Conservation (phyloP, 78 protist species). For the Dictyostelium citrinum region DNA sequence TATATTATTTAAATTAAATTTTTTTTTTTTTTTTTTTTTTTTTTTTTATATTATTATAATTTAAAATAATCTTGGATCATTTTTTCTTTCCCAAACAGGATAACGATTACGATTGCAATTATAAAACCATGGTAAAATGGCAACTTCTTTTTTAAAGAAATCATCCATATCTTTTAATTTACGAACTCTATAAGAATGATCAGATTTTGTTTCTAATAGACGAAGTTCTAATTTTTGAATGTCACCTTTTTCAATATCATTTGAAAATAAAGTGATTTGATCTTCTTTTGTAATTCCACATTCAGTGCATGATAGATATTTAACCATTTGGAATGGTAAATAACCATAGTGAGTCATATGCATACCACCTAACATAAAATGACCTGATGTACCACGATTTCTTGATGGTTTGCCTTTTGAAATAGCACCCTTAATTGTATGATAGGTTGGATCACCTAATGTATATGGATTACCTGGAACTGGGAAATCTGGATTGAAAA, state of each 20-base stretch:
- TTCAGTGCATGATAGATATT: neutral
- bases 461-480: neutral
- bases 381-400: neutral
- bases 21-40: too few relatives aligned
- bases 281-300: neutral
- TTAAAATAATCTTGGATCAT: neutral
- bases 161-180: neutral
- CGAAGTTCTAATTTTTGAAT: neutral
- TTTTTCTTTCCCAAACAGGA: constrained; percentile 3
- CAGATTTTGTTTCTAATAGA: neutral
- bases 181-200: neutral
- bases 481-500: neutral
- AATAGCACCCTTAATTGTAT: neutral
- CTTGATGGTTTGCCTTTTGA: neutral
- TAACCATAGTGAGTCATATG: constrained; percentile 20
- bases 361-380: neutral
- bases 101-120: neutral
- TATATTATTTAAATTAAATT: neutral
- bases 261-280: neutral
- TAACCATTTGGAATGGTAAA: constrained; percentile 2
- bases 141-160: neutral
- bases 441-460: neutral
- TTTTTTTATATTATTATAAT: neutral
- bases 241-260: neutral
- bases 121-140: constrained; percentile 8